phyloP scores from a whole-genome alignment of 2,329 filamentous ascomycete genomes.

The Capronia epimyces region DNA sequence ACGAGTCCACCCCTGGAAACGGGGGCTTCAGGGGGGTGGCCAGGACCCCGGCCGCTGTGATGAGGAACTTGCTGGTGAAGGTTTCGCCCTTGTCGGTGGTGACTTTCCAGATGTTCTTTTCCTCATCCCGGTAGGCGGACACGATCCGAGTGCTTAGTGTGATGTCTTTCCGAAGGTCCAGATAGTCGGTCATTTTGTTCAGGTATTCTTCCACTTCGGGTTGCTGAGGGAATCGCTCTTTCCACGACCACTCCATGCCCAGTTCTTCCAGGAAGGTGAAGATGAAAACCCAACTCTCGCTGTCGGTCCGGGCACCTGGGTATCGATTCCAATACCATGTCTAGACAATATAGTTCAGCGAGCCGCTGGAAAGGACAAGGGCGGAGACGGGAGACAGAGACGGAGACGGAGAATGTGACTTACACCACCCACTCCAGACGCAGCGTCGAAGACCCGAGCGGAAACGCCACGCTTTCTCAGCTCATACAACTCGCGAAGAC shows the following conservation, averaged over 20 bases:
- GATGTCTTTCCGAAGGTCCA: slow-evolving; percentile 42
- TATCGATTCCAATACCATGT: slow-evolving; percentile 38
- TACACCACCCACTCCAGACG: slow-evolving; percentile 39
- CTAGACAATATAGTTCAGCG: too few relatives aligned
- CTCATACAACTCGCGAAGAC: slow-evolving; percentile 49
- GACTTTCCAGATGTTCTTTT: slow-evolving; percentile 40
- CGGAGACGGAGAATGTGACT: too few relatives aligned
- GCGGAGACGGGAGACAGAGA: too few relatives aligned
- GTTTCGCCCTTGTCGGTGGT: slow-evolving; percentile 37
- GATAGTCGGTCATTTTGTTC: slow-evolving; percentile 41
- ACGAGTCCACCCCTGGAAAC: slow-evolving; percentile 54
- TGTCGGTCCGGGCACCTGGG: slow-evolving; percentile 44
- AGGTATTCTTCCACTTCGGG: slow-evolving; percentile 45
- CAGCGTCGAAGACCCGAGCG: slow-evolving; percentile 49
- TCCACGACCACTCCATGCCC: slow-evolving; percentile 33
- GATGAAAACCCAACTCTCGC: slow-evolving; percentile 42
- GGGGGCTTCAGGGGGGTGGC: slow-evolving; percentile 47
- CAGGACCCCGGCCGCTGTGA: slow-evolving; percentile 47
- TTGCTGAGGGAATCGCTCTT: slow-evolving; percentile 34
- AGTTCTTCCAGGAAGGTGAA: slow-evolving; percentile 33
- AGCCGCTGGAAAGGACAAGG: too few relatives aligned
- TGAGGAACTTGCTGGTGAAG: slow-evolving; percentile 40
- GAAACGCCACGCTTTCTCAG: slow-evolving; percentile 48
- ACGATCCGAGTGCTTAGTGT: slow-evolving; percentile 42
- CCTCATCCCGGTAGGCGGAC: slow-evolving; percentile 38